Evolutionary conservation across 148 eudicot species (phyloP).

Genomic region (Amaranthus palmeri): DNA sequence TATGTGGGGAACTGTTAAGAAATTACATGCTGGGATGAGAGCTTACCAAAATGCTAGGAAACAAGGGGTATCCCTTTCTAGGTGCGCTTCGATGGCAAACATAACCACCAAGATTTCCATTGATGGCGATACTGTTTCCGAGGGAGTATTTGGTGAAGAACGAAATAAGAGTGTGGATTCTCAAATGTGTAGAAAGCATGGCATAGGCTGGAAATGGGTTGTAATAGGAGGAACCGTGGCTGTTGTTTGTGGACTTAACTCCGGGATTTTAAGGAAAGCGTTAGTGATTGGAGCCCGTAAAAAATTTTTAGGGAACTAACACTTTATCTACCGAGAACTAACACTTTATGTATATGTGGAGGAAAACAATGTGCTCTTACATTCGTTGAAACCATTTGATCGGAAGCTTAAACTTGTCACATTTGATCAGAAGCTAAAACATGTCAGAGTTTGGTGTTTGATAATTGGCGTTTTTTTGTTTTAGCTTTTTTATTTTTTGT

Average conservation of each 20-base stretch:
- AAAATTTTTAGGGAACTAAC: conserved; percentile 42
- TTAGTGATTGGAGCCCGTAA: conserved; percentile 71
- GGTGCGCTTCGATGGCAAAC: conserved; percentile 67
- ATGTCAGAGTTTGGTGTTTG: no score
- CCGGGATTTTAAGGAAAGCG: conserved; percentile 71
- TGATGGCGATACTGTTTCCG: conserved; percentile 24
- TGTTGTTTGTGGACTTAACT: conserved; percentile 68
- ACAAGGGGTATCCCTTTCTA: conserved; percentile 47
- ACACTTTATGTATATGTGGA: background rate
- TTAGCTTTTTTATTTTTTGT: no score
- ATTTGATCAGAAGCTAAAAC: no score
- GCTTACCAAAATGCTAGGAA: conserved; percentile 66
- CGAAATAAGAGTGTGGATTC: conserved; percentile 13
- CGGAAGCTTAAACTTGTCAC: no score
- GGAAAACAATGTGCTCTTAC: no score
- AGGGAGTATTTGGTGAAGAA: conserved; percentile 32
- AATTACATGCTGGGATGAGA: conserved; percentile 79
- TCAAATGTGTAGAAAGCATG: conserved; percentile 19
- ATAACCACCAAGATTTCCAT: conserved; percentile 55
- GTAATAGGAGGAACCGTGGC: conserved; percentile 79
- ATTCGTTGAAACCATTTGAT: no score
- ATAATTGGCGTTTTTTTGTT: no score
- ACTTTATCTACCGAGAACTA: conserved; percentile 15
- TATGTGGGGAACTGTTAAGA: conserved; percentile 99
- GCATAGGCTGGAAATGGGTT: conserved; percentile 77